Evolutionary conservation across 2,329 filamentous ascomycete genomes (phyloP).

Genomic region (Neonectria hederae): DNA sequence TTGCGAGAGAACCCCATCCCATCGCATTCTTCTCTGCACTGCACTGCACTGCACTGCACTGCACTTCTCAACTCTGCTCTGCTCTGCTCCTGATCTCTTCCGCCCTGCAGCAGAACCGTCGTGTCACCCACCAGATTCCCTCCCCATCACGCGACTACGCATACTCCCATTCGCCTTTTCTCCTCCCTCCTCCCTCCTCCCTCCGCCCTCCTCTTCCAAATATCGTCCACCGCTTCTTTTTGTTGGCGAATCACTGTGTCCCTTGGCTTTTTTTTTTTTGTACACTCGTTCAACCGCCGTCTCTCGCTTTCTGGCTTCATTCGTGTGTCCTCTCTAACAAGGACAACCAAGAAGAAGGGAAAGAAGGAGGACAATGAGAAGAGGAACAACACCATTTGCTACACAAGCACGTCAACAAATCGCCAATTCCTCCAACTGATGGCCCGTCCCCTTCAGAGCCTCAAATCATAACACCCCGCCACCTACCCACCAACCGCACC

Average conservation of each 20-base stretch:
- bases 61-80: not conserved
- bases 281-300: slow-evolving; percentile 1
- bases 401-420: not conserved
- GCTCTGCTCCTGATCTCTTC: not conserved
- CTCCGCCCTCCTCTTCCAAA: not conserved
- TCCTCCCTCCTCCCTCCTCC: slow-evolving; percentile 1
- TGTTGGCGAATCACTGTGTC: slow-evolving; percentile 1
- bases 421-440: not conserved
- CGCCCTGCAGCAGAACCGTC: not conserved
- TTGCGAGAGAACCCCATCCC: not conserved
- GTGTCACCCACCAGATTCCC: not conserved
- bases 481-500: not conserved
- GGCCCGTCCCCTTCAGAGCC: not conserved
- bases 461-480: not conserved
- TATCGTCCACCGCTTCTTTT: slow-evolving; percentile 7
- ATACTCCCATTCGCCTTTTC: not conserved
- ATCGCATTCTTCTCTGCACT: not conserved
- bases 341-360: not conserved
- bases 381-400: not conserved
- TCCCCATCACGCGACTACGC: slow-evolving; percentile 4
- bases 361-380: slow-evolving; percentile 10
- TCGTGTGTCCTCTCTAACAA: slow-evolving; percentile 2
- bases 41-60: not conserved
- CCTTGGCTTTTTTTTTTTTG: not conserved
- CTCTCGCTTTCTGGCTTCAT: not conserved